Evolutionary conservation across 1,284 basidiomycete species (phyloP).

Genomic region (Trichosporon sp.): DNA sequence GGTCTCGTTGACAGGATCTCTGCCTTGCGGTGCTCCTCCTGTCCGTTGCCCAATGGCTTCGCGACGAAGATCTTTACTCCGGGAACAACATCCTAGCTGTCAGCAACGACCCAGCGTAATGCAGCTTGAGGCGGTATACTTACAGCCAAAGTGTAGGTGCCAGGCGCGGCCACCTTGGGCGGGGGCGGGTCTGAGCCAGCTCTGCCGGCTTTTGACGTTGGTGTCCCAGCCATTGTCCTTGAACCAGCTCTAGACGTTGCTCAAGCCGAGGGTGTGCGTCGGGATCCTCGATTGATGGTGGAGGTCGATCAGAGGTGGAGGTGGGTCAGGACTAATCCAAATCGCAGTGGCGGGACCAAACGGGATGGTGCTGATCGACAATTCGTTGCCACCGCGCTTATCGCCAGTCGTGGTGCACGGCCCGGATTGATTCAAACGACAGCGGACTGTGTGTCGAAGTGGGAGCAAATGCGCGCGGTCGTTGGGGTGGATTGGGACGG

Average conservation of each 20-base stretch:
- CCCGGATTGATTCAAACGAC: slow-evolving; percentile 3
- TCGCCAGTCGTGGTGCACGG: slow-evolving; percentile 5
- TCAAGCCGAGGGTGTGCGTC: background rate
- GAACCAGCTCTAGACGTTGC: background rate
- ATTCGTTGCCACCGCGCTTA: slow-evolving; percentile 11
- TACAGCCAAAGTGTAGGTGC: slow-evolving; percentile 68
- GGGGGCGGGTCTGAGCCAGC: slow-evolving; percentile 38
- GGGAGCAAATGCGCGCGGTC: background rate
- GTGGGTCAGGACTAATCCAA: background rate
- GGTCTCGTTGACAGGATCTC: slow-evolving; percentile 90
- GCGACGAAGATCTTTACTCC: slow-evolving; percentile 90
- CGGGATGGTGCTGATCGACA: background rate
- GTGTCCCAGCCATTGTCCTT: slow-evolving; percentile 35
- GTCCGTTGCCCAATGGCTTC: slow-evolving; percentile 66
- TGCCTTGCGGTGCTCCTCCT: slow-evolving; percentile 78
- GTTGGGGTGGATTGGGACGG: background rate
- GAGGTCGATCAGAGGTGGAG: background rate
- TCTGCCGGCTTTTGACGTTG: slow-evolving; percentile 30
- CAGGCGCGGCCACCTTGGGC: slow-evolving; percentile 60
- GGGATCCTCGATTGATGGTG: background rate
- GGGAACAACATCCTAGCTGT: slow-evolving; percentile 67
- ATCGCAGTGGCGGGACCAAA: background rate
- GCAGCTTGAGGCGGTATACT: slow-evolving; percentile 29
- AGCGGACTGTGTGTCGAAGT: background rate
- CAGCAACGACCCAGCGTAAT: slow-evolving; percentile 2